These are phyloP conservation scores for Torulaspora quercuum DNA, from an alignment of 805 yeast species.

Conservation along the genomic window DNA sequence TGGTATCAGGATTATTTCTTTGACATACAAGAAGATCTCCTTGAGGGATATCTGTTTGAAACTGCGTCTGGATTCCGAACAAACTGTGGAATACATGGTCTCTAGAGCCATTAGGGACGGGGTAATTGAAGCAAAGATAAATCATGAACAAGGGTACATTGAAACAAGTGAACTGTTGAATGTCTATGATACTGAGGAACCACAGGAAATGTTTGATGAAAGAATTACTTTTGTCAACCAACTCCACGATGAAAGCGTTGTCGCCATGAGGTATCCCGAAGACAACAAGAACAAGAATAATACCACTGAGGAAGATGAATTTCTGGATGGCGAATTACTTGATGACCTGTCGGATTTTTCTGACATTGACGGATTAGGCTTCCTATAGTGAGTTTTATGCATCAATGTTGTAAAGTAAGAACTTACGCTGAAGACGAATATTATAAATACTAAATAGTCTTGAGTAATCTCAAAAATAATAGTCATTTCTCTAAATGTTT, in stretches of 20 bases:
- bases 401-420: no score
- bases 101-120: slow-evolving; percentile 97
- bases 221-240: slow-evolving; percentile 90
- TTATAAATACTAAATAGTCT: slow-evolving; percentile 1
- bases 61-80: slow-evolving; percentile 87
- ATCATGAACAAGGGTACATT: slow-evolving; percentile 88
- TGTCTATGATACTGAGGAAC: slow-evolving; percentile 80
- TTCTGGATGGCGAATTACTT: slow-evolving; percentile 23
- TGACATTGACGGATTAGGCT: slow-evolving; percentile 35
- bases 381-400: slow-evolving; percentile 20
- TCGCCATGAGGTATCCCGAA: slow-evolving; percentile 89
- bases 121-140: slow-evolving; percentile 90
- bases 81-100: slow-evolving; percentile 94
- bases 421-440: no score
- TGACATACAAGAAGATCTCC: slow-evolving; percentile 87
- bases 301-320: slow-evolving; percentile 21
- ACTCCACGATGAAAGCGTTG: slow-evolving; percentile 86
- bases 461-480: background rate
- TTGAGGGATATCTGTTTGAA: slow-evolving; percentile 91
- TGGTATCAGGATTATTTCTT: slow-evolving; percentile 88
- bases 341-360: slow-evolving; percentile 36
- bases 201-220: slow-evolving; percentile 85
- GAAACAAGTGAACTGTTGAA: slow-evolving; percentile 84
- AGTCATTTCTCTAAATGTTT: background rate
- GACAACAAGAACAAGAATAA: slow-evolving; percentile 28